These are phyloP conservation scores for Cystofilobasidium ferigula DNA, from an alignment of 768 basidiomycete genomes.

Conservation along the genomic window DNA sequence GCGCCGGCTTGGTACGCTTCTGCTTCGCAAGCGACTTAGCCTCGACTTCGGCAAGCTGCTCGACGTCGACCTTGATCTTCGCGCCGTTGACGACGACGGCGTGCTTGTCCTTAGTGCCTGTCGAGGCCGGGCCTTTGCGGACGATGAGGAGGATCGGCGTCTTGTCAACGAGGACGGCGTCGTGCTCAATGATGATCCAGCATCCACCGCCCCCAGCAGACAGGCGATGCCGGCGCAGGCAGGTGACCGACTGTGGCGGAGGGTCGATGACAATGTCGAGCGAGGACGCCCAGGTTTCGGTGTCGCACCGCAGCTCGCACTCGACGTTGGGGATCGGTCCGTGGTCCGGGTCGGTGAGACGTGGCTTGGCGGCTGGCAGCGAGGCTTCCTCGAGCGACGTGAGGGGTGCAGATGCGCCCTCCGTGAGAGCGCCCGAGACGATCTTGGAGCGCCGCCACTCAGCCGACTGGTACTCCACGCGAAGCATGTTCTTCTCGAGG, in stretches of 20 bases:
- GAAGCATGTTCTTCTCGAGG: slow-evolving; percentile 68
- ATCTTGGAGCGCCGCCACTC: slow-evolving; percentile 18
- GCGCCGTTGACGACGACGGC: slow-evolving; percentile 80
- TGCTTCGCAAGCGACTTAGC: slow-evolving; percentile 68
- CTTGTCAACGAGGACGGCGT: slow-evolving; percentile 62
- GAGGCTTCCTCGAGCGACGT: slow-evolving; percentile 9
- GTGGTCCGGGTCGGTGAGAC: slow-evolving; percentile 4
- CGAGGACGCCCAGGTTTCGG: slow-evolving; percentile 74
- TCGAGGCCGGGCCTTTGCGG: slow-evolving; percentile 52
- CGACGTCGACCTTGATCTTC: slow-evolving; percentile 70
- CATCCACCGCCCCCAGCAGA: slow-evolving; percentile 79
- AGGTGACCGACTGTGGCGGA: slow-evolving; percentile 69
- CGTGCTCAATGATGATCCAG: slow-evolving; percentile 86
- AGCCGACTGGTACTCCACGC: slow-evolving; percentile 59
- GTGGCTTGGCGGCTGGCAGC: slow-evolving; percentile 3
- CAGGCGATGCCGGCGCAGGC: slow-evolving; percentile 73
- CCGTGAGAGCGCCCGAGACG: slow-evolving; percentile 12
- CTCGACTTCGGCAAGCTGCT: slow-evolving; percentile 76
- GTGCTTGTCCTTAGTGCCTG: slow-evolving; percentile 59
- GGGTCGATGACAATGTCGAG: slow-evolving; percentile 87
- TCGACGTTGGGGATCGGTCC: slow-evolving; percentile 44
- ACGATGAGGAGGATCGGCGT: slow-evolving; percentile 67
- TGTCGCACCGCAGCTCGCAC: slow-evolving; percentile 81
- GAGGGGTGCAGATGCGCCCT: neutral
- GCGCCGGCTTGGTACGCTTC: slow-evolving; percentile 72